phyloP scores from a whole-genome alignment of 1,139 yeast species.

The Petasospora rhodanensis region DNA sequence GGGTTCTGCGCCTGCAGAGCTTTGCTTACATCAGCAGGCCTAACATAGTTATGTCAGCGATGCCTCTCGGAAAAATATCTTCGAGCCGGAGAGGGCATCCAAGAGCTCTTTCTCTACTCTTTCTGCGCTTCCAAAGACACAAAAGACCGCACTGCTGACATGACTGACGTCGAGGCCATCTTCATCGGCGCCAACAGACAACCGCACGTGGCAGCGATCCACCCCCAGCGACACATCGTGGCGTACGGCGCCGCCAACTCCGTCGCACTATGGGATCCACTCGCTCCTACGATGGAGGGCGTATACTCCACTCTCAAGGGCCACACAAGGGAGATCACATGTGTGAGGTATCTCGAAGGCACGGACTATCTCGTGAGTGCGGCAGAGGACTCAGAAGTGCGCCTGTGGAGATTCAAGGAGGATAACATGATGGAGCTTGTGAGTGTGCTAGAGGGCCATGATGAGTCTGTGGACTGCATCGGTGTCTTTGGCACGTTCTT shows the following conservation, averaged over 20 bases:
- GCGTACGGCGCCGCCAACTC: conserved; percentile 77
- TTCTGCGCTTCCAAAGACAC: no score
- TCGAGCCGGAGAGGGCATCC: no score
- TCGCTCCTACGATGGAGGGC: conserved; percentile 44
- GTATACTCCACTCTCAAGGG: conserved; percentile 52
- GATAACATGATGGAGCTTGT: conserved; percentile 25
- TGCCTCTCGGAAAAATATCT: not conserved
- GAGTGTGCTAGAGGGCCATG: conserved; percentile 46
- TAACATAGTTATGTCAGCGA: no score
- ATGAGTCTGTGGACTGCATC: conserved; percentile 47
- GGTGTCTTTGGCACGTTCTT: conserved; percentile 35
- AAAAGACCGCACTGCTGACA: conserved; percentile 2
- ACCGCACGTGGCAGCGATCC: conserved; percentile 60
- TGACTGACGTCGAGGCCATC: conserved; percentile 43
- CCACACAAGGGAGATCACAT: conserved; percentile 54
- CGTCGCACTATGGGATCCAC: conserved; percentile 74
- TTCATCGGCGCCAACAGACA: conserved; percentile 81
- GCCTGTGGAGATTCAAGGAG: conserved; percentile 48
- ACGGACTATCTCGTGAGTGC: conserved; percentile 50
- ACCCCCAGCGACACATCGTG: conserved; percentile 35
- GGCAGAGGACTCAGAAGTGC: conserved; percentile 59
- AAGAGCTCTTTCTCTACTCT: no score
- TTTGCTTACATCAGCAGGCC: no score
- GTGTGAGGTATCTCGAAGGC: conserved; percentile 52
- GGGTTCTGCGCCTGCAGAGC: no score